Evolutionary conservation across 192 early-diverging fungal species (phyloP).

Genomic region (Podochytrium sp.): DNA sequence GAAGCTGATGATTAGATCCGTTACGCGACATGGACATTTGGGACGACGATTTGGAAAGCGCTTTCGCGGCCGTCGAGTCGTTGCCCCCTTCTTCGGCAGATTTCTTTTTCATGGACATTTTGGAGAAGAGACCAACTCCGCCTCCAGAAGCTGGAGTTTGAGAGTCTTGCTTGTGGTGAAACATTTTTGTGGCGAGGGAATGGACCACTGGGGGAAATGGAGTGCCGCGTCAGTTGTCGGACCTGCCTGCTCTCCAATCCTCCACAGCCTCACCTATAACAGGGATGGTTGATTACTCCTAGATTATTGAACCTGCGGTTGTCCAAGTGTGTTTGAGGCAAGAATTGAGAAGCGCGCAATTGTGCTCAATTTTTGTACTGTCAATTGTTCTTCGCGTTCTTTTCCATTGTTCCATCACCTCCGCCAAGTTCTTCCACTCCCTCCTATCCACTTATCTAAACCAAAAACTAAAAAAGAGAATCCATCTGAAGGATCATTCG

Average conservation of each 20-base stretch:
- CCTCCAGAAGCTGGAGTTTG: no score
- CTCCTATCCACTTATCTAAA: not conserved
- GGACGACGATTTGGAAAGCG: not conserved
- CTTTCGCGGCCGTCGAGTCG: not conserved
- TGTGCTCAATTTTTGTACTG: no score
- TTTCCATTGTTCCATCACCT: not conserved
- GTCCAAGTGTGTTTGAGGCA: no score
- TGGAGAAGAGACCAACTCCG: not conserved
- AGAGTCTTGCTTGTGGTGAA: no score
- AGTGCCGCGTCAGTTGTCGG: no score
- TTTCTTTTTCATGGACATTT: not conserved
- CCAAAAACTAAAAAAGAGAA: not conserved
- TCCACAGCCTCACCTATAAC: no score
- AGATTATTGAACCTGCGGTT: no score
- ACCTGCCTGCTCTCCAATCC: no score
- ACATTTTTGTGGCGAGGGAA: no score
- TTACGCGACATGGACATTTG: not conserved
- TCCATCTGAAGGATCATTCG: not conserved
- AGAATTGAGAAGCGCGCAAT: not conserved
- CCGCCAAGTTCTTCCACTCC: not conserved
- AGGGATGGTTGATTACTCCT: no score
- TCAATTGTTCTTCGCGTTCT: no score
- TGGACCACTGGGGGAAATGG: no score
- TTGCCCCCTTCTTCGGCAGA: not conserved
- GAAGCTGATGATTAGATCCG: not conserved